phyloP scores from a whole-genome alignment of 2,329 filamentous ascomycete genomes.

The Colletotrichum nymphaeae region DNA sequence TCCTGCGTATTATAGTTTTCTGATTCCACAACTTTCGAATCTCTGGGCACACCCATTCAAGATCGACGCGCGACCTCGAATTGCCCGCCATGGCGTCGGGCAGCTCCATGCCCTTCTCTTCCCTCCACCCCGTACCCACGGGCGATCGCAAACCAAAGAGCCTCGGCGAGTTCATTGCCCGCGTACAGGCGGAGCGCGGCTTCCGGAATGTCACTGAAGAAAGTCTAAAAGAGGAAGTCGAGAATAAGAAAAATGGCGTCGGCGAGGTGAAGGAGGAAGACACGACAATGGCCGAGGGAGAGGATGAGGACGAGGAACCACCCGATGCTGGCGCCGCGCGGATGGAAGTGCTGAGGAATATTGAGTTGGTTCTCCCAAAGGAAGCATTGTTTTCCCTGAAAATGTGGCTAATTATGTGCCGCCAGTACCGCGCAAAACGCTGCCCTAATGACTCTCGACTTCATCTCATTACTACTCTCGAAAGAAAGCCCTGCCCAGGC shows the following conservation, averaged over 20 bases:
- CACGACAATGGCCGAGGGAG: constrained; percentile 52
- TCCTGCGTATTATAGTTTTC: neutral
- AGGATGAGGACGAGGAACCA: constrained; percentile 50
- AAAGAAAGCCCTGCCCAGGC: constrained; percentile 81
- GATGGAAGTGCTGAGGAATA: constrained; percentile 67
- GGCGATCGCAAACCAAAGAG: constrained; percentile 67
- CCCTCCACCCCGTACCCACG: constrained; percentile 73
- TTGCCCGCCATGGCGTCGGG: constrained; percentile 37
- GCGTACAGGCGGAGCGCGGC: constrained; percentile 82
- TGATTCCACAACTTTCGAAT: neutral
- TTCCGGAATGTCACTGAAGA: constrained; percentile 85
- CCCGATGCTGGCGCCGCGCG: constrained; percentile 61
- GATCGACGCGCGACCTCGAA: neutral
- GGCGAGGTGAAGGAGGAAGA: constrained; percentile 57
- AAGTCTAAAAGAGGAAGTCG: constrained; percentile 76
- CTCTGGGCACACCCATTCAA: neutral
- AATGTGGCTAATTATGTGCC: constrained; percentile 31
- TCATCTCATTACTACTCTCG: constrained; percentile 85
- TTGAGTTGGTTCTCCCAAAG: constrained; percentile 59
- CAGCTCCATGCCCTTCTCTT: constrained; percentile 53
- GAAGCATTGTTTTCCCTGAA: neutral
- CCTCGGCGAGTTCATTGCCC: constrained; percentile 80
- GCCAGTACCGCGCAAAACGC: constrained; percentile 65
- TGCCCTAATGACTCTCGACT: constrained; percentile 79
- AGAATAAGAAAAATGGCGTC: constrained; percentile 58